Conservation (phyloP, 352 stramenopile species). For the Pythium rhizo-oryzae region DNA sequence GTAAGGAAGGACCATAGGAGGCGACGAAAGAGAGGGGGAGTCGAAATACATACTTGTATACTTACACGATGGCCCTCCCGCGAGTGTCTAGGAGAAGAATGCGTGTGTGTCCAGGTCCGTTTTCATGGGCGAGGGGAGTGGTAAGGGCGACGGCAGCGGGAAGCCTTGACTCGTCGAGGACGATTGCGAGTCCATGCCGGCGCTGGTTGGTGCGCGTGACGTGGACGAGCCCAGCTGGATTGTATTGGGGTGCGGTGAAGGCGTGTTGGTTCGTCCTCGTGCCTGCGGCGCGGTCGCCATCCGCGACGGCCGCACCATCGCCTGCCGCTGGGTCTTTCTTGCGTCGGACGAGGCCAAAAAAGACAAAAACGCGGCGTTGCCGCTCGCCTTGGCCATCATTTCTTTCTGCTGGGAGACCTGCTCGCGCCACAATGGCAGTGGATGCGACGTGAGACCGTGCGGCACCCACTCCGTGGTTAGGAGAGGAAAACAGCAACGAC, state of each 20-base stretch:
- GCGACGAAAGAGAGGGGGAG: neutral
- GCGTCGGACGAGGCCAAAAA: slow-evolving; percentile 22
- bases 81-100: slow-evolving; percentile 67
- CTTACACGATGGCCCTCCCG: slow-evolving; percentile 14
- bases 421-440: neutral
- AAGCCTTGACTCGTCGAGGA: slow-evolving; percentile 13
- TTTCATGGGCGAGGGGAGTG: slow-evolving; percentile 81
- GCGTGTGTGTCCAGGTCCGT: slow-evolving; percentile 84
- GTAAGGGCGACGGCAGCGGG: slow-evolving; percentile 46
- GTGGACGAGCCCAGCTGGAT: neutral
- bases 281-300: neutral
- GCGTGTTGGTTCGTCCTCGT: slow-evolving; percentile 1
- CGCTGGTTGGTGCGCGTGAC: neutral
- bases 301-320: slow-evolving; percentile 6
- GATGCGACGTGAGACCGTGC: neutral
- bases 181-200: neutral
- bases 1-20: neutral
- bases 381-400: slow-evolving; percentile 52
- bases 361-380: slow-evolving; percentile 32
- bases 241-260: neutral
- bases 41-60: slow-evolving; percentile 28
- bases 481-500: neutral
- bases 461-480: neutral
- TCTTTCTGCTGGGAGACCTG: slow-evolving; percentile 75
- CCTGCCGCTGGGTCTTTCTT: slow-evolving; percentile 24